These are phyloP conservation scores for Exophiala spinifera DNA, from an alignment of 2,329 filamentous ascomycete genomes.

Conservation along the genomic window DNA sequence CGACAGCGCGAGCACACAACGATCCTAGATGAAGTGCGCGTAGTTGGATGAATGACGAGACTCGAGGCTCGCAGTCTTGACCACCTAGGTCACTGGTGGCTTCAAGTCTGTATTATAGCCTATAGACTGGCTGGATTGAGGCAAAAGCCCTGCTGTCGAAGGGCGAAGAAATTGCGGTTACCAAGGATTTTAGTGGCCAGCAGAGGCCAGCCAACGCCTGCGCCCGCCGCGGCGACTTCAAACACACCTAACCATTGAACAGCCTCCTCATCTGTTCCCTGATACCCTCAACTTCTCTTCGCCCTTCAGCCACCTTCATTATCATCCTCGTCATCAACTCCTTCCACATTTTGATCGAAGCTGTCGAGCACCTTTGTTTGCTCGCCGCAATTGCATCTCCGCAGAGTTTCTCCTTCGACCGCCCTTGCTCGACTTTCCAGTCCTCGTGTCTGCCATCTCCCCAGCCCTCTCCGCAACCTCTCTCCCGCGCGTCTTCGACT, in stretches of 20 bases:
- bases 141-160: neutral
- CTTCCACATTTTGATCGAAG: slow-evolving; percentile 1
- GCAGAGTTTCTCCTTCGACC: slow-evolving; percentile 6
- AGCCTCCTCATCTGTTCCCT: slow-evolving; percentile 6
- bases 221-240: neutral
- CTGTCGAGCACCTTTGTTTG: slow-evolving; percentile 1
- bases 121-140: no score
- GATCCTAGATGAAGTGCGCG: no score
- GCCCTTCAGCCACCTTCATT: neutral
- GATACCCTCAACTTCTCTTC: slow-evolving; percentile 9
- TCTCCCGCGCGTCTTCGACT: slow-evolving; percentile 19
- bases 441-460: slow-evolving; percentile 9
- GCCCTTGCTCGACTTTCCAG: slow-evolving; percentile 13
- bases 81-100: no score
- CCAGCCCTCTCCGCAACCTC: slow-evolving; percentile 15
- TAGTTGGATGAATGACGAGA: no score
- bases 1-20: no score
- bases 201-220: neutral
- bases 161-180: neutral
- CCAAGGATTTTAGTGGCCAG: neutral
- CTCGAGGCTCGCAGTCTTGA: neutral
- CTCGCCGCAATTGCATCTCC: slow-evolving; percentile 2
- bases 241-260: slow-evolving; percentile 8
- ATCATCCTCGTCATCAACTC: slow-evolving; percentile 1
- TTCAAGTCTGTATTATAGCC: neutral